Base-by-base conservation (phyloP, 1,284 basidiomycete genomes). In the Sphagnurus paluster region DNA sequence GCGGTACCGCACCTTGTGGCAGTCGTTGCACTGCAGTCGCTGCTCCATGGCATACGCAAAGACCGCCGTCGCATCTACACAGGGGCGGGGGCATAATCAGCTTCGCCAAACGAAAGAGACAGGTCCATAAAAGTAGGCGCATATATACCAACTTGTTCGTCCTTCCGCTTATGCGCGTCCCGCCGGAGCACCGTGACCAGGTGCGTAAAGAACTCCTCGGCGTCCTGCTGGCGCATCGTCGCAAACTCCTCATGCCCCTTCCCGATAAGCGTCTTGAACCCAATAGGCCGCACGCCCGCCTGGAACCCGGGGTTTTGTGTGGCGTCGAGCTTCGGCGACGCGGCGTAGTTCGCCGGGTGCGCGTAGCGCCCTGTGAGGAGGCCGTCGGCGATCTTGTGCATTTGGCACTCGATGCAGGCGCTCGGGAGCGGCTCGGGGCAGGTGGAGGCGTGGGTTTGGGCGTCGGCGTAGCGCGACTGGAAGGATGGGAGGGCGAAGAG, bases 181-280 rank as follows among this genome's bases (percentile, higher is more conserved):
- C 83, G 69, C 41, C 90, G 75, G 11, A 97, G 68, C 13, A 80
- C 74, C 3, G 79, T 81, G 41, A 98, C 60, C 7, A 98, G 69
- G 65, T 96, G 82, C 44, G 82, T 79, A 49, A 99, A 77, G 70
- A 99, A 99, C 67, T 99, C 96, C 61, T 98, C 94, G 1, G 95
- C 84, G 61, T 99, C 96, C 65, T 99, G 96, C 67, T 99, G 95
- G 34, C 84, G 80, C 95, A 98, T 98, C 14, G 94, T 98, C 24
- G 90, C 78, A 61, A 99, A 99, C 69, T 98, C 96, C 41, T 84
- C 82, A 61, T 99, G 96, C 0, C 93, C 93, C 58, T 89, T 90
- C 2, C 96, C 96, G 26, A 98, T 80, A 11, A 98, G 78, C 1
- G 83, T 72, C 67, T 98, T 98, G 75, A 98, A 94, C 61, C 84